Conservation (phyloP, 345 rosid genomes). For the Syzygium aqueum region DNA sequence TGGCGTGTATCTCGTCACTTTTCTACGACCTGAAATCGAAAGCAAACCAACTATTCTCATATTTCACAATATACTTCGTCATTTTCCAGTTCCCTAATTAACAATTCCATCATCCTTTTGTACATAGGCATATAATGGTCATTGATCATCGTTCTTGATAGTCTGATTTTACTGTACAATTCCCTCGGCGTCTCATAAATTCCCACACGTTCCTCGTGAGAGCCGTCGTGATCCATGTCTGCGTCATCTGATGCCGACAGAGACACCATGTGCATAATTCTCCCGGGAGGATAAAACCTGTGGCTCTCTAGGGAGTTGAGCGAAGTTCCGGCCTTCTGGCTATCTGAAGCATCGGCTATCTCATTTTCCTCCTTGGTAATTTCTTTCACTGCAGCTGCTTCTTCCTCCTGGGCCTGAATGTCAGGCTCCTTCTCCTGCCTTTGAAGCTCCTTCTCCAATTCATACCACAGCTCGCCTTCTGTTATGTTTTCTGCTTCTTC, state of each 20-base stretch:
- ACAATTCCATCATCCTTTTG: conserved; percentile 81
- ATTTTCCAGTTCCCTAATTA: conserved; percentile 51
- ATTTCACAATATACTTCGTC: conserved; percentile 17
- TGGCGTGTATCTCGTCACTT: not conserved
- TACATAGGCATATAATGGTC: conserved; percentile 98
- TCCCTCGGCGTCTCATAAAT: conserved; percentile 80
- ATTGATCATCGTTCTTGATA: conserved; percentile 83
- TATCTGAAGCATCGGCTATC: conserved; percentile 29
- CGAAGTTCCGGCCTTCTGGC: conserved; percentile 20
- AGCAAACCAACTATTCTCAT: not conserved
- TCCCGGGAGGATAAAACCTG: conserved; percentile 82
- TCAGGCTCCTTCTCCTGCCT: conserved; percentile 51
- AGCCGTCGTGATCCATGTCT: not conserved
- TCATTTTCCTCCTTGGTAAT: conserved; percentile 62
- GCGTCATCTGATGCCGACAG: conserved; percentile 14
- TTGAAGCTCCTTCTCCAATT: conserved; percentile 75
- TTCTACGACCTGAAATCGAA: not conserved
- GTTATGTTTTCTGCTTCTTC: conserved; percentile 40
- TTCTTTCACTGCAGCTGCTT: conserved; percentile 71
- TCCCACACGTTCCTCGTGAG: conserved; percentile 27
- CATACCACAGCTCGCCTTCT: conserved; percentile 82
- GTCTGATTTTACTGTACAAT: conserved; percentile 81
- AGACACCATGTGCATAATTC: conserved; percentile 72
- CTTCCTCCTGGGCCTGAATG: conserved; percentile 54
- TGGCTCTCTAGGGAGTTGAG: conserved; percentile 48